These are phyloP conservation scores for Lizanozyma gosingica DNA, from an alignment of 1,139 yeast species.

Conservation along the genomic window DNA sequence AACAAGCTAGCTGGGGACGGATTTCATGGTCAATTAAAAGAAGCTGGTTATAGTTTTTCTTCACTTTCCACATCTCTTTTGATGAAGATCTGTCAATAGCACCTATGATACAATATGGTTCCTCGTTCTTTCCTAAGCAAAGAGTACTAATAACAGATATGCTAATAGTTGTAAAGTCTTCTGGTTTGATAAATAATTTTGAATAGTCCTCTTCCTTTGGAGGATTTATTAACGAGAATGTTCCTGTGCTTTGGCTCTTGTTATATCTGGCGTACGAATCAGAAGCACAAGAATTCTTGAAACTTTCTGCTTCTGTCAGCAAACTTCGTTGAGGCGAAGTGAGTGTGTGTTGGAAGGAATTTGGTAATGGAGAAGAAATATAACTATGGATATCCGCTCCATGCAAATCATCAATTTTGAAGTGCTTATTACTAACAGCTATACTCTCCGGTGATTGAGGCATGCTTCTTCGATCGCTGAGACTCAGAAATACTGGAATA, in stretches of 20 bases:
- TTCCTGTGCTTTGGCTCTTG: background rate
- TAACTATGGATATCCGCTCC: background rate
- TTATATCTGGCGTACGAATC: too few relatives aligned
- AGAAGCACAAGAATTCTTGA: too few relatives aligned
- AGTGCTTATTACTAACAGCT: background rate
- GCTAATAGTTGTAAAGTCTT: conserved; percentile 52
- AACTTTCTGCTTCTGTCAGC: background rate
- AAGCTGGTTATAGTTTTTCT: conserved; percentile 52
- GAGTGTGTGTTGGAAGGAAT: background rate
- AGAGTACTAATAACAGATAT: conserved; percentile 55
- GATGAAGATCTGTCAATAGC: conserved; percentile 49
- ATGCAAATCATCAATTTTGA: too few relatives aligned
- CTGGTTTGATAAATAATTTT: conserved; percentile 51
- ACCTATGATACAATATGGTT: conserved; percentile 52
- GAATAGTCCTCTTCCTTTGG: background rate
- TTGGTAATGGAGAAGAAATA: background rate
- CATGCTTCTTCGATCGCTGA: background rate
- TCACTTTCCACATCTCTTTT: conserved; percentile 65
- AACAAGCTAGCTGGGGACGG: conserved; percentile 45
- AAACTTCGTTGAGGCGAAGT: background rate
- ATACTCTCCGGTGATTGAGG: background rate
- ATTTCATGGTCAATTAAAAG: conserved; percentile 47
- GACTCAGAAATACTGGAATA: background rate
- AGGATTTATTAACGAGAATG: background rate
- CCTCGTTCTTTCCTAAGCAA: conserved; percentile 39